Evolutionary conservation across 2,329 filamentous ascomycete genomes (phyloP).

Genomic region (Fusarium sp.): DNA sequence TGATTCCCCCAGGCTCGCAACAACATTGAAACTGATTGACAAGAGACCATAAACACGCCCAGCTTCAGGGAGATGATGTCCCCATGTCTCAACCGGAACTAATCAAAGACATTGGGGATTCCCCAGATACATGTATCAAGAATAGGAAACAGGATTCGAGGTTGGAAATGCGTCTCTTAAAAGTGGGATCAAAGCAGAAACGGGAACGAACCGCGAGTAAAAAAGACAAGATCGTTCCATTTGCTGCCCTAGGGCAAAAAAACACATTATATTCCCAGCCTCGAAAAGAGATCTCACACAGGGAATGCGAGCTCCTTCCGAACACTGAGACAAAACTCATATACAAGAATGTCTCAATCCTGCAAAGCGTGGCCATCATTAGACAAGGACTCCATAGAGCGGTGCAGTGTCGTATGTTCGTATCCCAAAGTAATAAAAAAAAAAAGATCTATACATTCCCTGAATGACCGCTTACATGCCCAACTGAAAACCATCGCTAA

Average conservation of each 20-base stretch:
- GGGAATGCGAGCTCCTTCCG: slow-evolving; percentile 39
- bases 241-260: slow-evolving; percentile 38
- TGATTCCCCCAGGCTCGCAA: slow-evolving; percentile 40
- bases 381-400: slow-evolving; percentile 46
- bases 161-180: slow-evolving; percentile 38
- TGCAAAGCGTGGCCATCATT: slow-evolving; percentile 47
- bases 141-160: slow-evolving; percentile 36
- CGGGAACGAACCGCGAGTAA: slow-evolving; percentile 34
- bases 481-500: slow-evolving; percentile 44
- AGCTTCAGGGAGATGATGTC: slow-evolving; percentile 27
- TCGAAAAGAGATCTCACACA: slow-evolving; percentile 43
- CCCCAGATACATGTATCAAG: slow-evolving; percentile 28
- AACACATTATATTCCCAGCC: slow-evolving; percentile 48
- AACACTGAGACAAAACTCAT: slow-evolving; percentile 44
- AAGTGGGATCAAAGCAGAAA: slow-evolving; percentile 28
- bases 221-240: slow-evolving; percentile 44
- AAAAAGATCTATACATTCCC: slow-evolving; percentile 50
- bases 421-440: slow-evolving; percentile 42
- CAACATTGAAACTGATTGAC: slow-evolving; percentile 41
- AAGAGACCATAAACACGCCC: slow-evolving; percentile 53
- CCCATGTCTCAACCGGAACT: slow-evolving; percentile 3
- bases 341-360: slow-evolving; percentile 45
- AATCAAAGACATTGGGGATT: slow-evolving; percentile 1
- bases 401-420: slow-evolving; percentile 49
- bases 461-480: slow-evolving; percentile 40